Evolutionary conservation across 2,329 filamentous ascomycete genomes (phyloP), one percentile per base, ranked within the genome.

Genomic region (Tothia fuscella): DNA sequence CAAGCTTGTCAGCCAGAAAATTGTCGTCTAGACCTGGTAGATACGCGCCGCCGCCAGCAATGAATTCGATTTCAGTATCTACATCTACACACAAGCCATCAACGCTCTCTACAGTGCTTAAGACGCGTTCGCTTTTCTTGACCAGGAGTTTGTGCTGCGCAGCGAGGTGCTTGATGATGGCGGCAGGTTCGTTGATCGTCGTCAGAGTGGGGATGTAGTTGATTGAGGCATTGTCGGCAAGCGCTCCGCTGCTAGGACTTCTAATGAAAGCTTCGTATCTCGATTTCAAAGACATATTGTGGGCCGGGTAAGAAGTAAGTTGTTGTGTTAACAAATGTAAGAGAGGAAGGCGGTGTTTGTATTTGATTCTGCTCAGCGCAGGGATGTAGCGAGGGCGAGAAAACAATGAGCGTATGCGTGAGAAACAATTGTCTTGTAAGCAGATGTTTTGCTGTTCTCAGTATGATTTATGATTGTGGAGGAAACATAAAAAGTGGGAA

Each of bases 151-250:
- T 80, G 52, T 74, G 71, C 58, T 87, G 74, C 28, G 72, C 71
- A 53, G 67, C 70, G 48, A 95, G 65, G 63, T 96, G 88, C 66
- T 85, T 87, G 63, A 89, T 68, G 59, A 98, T 86, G 35, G 84
- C 76, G 39, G 78, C 71, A 35, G 81, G 62, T 51, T 84, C 78
- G 47, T 72, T 69, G 56, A 93, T 69, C 49, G 76, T 76, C 25
- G 80, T 86, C 10, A 87, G 80, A 6, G 89, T 94, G 43, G 88
- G 86, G 60, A 96, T 80, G 68, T 96, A 98, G 68, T 89, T 78
- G 51, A 71, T 57, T 10, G 62, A 57, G 36, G 67, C 66, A 49
- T 63, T 58, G 42, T 59, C 58, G 35, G 66, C 60, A 34, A 71
- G 61, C 30, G 58, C 60, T 36, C 56, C 57, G 37, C 59, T 50